phyloP scores from a whole-genome alignment of 2,329 filamentous ascomycete genomes.

The Monilinia fructicola region DNA sequence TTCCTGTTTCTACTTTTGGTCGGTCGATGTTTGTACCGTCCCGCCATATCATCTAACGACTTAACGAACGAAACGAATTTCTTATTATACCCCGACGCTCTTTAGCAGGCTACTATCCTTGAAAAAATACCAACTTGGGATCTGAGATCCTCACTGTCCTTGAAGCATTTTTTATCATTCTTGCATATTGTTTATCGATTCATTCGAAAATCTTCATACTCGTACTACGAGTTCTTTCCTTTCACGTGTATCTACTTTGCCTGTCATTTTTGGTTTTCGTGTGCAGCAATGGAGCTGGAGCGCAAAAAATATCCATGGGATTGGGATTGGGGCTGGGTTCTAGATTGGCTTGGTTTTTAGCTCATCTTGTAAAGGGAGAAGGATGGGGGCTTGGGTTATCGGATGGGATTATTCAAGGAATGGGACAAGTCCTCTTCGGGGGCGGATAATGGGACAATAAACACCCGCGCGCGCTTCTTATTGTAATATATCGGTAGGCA shows the following conservation, averaged over 20 bases:
- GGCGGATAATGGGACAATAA: conserved; percentile 18
- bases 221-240: conserved; percentile 8
- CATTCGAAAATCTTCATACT: conserved; percentile 11
- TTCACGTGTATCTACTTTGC: conserved; percentile 11
- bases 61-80: conserved; percentile 24
- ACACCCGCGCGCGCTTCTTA: conserved; percentile 1
- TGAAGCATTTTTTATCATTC: conserved; percentile 18
- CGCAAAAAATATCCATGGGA: conserved; percentile 18
- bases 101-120: conserved; percentile 36
- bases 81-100: conserved; percentile 34
- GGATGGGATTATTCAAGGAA: conserved; percentile 10
- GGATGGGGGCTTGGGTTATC: conserved; percentile 19
- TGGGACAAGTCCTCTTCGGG: conserved; percentile 6
- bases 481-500: conserved; percentile 20
- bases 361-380: conserved; percentile 5
- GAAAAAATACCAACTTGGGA: conserved; percentile 6
- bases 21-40: conserved; percentile 20
- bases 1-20: conserved; percentile 23
- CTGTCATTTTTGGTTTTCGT: background rate
- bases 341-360: conserved; percentile 19
- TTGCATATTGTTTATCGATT: conserved; percentile 20
- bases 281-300: conserved; percentile 22
- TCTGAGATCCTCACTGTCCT: conserved; percentile 13
- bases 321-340: conserved; percentile 5
- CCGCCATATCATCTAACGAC: conserved; percentile 23